Percentiles rank a stretch among this genome's conserved stretches.
Conservation (phyloP, 2,329 filamentous ascomycete species). For the Drechslerella coelobrocha region DNA sequence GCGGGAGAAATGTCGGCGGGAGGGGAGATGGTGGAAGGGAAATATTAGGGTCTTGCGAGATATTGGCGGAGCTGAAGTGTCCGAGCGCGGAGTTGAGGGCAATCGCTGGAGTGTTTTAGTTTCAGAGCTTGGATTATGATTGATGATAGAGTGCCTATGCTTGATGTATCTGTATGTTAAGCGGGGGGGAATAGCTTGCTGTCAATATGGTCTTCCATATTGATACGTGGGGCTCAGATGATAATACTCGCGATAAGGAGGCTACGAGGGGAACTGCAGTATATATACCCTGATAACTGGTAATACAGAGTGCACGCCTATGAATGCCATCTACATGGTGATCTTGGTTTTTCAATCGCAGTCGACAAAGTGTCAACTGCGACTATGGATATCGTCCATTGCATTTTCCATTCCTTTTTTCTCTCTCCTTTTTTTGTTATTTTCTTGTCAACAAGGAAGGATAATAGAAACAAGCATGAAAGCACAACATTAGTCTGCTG, state of each 20-base stretch:
- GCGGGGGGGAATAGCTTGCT: no score
- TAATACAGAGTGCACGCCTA: neutral
- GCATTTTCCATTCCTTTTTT: slow-evolving; percentile 16
- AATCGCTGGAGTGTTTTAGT: slow-evolving; percentile 41
- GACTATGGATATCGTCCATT: neutral
- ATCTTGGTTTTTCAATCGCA: neutral
- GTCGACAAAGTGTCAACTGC: neutral
- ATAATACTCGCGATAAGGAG: no score
- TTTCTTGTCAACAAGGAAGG: neutral
- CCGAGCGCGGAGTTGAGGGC: slow-evolving; percentile 26
- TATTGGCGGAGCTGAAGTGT: slow-evolving; percentile 23
- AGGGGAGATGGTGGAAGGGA: slow-evolving; percentile 20
- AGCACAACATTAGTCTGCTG: neutral
- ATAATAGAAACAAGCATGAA: slow-evolving; percentile 7
- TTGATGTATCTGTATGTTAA: no score
- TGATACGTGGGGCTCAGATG: no score
- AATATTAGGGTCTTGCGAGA: slow-evolving; percentile 24
- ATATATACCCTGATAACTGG: no score
- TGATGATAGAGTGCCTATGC: neutral
- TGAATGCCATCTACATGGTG: neutral
- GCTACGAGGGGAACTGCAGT: no score
- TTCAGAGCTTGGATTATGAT: slow-evolving; percentile 14
- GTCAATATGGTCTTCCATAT: no score
- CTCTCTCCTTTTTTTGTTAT: slow-evolving; percentile 10
- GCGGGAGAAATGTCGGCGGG: slow-evolving; percentile 17